Evolutionary conservation across 148 eudicot species (phyloP), one percentile per base, ranked within the genome.

Genomic region (Camellia japonica): DNA sequence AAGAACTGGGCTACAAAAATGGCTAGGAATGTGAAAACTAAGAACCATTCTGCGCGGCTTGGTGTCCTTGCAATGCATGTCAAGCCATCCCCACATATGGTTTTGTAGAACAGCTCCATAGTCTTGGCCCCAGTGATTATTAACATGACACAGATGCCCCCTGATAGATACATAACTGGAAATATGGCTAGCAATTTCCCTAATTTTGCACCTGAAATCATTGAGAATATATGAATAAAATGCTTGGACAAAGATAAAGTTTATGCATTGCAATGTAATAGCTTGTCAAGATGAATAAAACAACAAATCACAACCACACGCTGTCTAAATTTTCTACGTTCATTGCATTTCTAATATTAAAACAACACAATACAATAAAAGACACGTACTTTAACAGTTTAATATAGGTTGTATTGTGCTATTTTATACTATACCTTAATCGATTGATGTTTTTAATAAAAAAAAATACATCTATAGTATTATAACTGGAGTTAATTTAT

Each of bases 151-250:
- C 97, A 92, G 9, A 90, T 83, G 2, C 92, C 97, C n/a, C 92
- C 89, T 30, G 97, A 89, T 73, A 90, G 85, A 80, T 90, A 92
- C 91, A 89, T 80, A 6, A 87, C 82, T 42, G 97, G 94, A 52
- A 90, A 87, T 3, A 92, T 61, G 1, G 82, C 86, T 18, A 92
- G 78, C 65, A 86, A 41, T 72, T 90, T 92, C 20, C 94, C 97
- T 67, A 89, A 49, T 75, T 83, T 92, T 60, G 68, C 82, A 63
- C 97, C 94, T 92, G 80, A 72, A 76, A 67, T 41, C 18, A 61
- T 19, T 10, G 30, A 74, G 58, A 30, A 30, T 5, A 73, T 44
- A 15, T 9, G 55, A 73, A 55, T 73, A 63, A 55, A 13, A 54
- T 1, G 15, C 16, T 15, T 5, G 51, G 10, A 42, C 71, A 68